These are phyloP conservation scores for Camelina hispida DNA, from an alignment of 345 rosid genomes.

Conservation along the genomic window DNA sequence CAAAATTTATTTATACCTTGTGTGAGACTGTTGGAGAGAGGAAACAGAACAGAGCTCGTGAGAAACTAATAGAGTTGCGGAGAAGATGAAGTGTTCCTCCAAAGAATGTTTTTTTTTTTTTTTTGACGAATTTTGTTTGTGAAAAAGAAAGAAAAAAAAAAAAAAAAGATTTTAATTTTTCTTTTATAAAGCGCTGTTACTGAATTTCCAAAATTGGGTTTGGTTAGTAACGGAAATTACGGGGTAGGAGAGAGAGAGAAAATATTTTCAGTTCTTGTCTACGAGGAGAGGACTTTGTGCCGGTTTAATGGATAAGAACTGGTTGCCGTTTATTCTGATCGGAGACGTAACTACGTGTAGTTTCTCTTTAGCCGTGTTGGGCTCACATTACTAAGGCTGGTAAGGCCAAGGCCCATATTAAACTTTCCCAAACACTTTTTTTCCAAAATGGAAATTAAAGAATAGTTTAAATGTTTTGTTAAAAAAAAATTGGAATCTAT, in stretches of 20 bases:
- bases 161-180: not conserved
- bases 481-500: too few relatives aligned
- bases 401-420: slow-evolving; percentile 18
- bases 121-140: slow-evolving; percentile 17
- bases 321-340: not conserved
- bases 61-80: slow-evolving; percentile 13
- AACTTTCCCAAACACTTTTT: not conserved
- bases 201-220: slow-evolving; percentile 41
- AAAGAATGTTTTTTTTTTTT: not conserved
- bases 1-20: slow-evolving; percentile 47
- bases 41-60: slow-evolving; percentile 31
- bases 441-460: too few relatives aligned
- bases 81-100: slow-evolving; percentile 33
- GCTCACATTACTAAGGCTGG: not conserved
- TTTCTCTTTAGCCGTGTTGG: not conserved
- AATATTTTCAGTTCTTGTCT: slow-evolving; percentile 2
- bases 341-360: slow-evolving; percentile 27
- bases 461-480: too few relatives aligned
- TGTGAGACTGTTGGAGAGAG: slow-evolving; percentile 17
- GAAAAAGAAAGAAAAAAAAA: not conserved
- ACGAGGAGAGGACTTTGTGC: not conserved
- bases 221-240: slow-evolving; percentile 30
- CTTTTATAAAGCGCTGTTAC: slow-evolving; percentile 32
- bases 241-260: not conserved
- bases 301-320: not conserved